These are phyloP conservation scores for Candida chilensis DNA, from an alignment of 805 yeast genomes.

Conservation along the genomic window DNA sequence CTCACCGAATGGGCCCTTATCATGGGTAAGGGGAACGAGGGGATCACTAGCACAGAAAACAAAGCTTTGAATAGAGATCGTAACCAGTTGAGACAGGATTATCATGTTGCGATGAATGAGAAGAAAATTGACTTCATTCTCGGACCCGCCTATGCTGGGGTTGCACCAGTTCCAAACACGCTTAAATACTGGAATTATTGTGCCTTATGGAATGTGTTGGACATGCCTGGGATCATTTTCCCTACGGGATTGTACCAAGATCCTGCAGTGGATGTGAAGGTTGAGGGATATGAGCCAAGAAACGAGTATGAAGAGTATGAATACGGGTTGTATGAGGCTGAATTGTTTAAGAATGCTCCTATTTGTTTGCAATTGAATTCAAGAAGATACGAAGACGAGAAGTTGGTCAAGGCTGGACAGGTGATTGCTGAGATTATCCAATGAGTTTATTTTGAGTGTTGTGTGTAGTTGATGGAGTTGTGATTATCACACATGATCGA, in stretches of 20 bases:
- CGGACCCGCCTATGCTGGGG: constrained; percentile 29
- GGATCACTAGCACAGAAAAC: constrained; percentile 19
- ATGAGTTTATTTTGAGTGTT: too few relatives aligned
- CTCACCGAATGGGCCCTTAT: constrained; percentile 32
- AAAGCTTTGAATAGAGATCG: constrained; percentile 22
- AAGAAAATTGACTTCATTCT: constrained; percentile 29
- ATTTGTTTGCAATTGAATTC: constrained; percentile 10
- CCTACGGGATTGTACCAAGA: constrained; percentile 35
- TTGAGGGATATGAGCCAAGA: constrained; percentile 7
- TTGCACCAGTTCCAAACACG: constrained; percentile 28
- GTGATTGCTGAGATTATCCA: constrained; percentile 2
- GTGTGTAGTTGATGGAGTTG: too few relatives aligned
- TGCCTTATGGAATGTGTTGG: constrained; percentile 29
- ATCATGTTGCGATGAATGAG: constrained; percentile 20
- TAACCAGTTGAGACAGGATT: constrained; percentile 26
- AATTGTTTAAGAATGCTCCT: constrained; percentile 8
- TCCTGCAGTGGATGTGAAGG: constrained; percentile 28
- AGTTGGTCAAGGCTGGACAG: constrained; percentile 9
- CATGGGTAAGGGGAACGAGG: constrained; percentile 25
- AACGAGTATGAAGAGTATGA: constrained; percentile 10
- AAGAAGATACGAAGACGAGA: constrained; percentile 9
- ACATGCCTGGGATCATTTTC: constrained; percentile 28
- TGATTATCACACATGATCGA: too few relatives aligned
- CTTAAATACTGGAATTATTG: constrained; percentile 36
- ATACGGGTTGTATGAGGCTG: constrained; percentile 9